Evolutionary conservation across 768 basidiomycete species (phyloP), one percentile per base, ranked within the genome.

Genomic region (Kwoniella bestiolae): DNA sequence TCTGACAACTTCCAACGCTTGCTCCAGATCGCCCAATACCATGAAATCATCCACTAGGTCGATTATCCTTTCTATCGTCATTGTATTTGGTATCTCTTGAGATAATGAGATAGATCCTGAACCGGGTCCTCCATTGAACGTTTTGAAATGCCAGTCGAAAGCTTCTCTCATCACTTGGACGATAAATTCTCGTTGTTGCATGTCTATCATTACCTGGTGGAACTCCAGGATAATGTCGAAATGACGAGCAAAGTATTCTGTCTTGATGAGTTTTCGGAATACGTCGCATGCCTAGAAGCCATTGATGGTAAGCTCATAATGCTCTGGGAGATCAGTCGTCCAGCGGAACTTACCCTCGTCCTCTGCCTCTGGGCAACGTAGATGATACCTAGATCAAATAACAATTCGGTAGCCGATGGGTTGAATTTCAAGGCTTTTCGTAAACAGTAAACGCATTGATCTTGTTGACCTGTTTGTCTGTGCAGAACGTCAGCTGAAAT

Each of bases 371-470:
- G 86, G 69, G 91, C 88, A 70, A 89, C 89, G 1, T 92, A 89
- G 12, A 95, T 85, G 4, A 86, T 84, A 0, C 93, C 92, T 1
- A 92, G 86, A 71, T 97, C 94, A 91, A 92, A 96, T 16, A 92
- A 85, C 3, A 91, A 90, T 64, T 90, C 88, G 16, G 91, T 86
- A 69, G 97, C 94, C 7, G 85, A 84, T 1, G 91, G 90, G 75
- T 95, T 89, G 25, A 91, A 83, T 63, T 85, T 87, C 72, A 89
- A 86, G 0, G 91, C 86, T 76, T 96, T 94, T 0, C 89, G 85
- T 76, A 91, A 91, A 76, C 95, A 98, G 76, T 97, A 97, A 35
- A 96, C 79, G 2, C 92, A 91, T 80, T 97, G 93, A 8, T 67
- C 61, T 7, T 50, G 26, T 56, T 70, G 57, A 2, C 67, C 65